A percentile compares a stretch with the other conserved stretches of the same genome.
Evolutionary conservation across 768 basidiomycete genomes (phyloP).

Genomic region (Strobilomyces dryophilus): DNA sequence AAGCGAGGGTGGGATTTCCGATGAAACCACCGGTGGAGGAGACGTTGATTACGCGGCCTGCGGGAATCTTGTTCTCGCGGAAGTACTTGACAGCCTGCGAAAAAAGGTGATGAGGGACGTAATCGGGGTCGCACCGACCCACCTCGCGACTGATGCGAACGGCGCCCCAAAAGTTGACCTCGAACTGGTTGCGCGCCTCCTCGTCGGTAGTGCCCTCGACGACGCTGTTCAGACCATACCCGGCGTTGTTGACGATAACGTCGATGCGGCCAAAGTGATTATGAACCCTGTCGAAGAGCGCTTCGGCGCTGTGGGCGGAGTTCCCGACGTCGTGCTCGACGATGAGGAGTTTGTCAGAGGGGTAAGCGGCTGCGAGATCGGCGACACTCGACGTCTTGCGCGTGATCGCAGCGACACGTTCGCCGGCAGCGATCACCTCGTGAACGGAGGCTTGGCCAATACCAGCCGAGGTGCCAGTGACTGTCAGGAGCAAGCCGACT

Average conservation of each 20-base stretch:
- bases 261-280: constrained; percentile 28
- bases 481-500: constrained; percentile 19
- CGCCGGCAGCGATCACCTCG: constrained; percentile 23
- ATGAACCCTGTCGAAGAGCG: no score
- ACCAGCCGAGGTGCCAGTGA: constrained; percentile 39
- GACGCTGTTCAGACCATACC: constrained; percentile 18
- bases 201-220: constrained; percentile 25
- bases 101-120: neutral
- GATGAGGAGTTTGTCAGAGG: no score
- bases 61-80: constrained; percentile 22
- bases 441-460: constrained; percentile 34
- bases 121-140: neutral
- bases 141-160: constrained; percentile 23
- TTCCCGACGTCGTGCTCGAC: no score
- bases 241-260: constrained; percentile 34
- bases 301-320: no score
- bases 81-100: constrained; percentile 27
- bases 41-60: constrained; percentile 22
- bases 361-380: neutral
- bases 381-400: constrained; percentile 21
- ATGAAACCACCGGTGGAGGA: constrained; percentile 19
- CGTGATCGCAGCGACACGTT: constrained; percentile 26
- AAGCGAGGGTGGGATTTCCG: constrained; percentile 14
- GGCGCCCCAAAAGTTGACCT: constrained; percentile 33
- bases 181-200: constrained; percentile 25